Evolutionary conservation across 1,284 basidiomycete species (phyloP).

Genomic region (Malassezia japonica): DNA sequence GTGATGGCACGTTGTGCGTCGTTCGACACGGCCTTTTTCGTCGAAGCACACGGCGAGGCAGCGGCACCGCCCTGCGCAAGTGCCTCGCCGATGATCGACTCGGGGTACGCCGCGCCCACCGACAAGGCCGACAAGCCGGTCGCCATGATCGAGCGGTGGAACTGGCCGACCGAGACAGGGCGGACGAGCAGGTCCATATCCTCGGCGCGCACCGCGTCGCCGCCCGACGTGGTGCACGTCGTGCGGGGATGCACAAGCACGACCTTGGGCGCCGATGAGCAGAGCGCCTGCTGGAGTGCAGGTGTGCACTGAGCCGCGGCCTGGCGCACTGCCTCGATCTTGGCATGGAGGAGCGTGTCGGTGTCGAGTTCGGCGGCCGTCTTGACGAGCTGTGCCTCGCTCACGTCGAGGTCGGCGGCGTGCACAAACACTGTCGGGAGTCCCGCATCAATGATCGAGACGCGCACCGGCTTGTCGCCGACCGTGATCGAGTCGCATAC

Average conservation of each 20-base stretch:
- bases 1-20: conserved; percentile 19
- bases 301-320: conserved; percentile 21
- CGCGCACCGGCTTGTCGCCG: conserved; percentile 15
- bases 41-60: too few species aligned
- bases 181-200: conserved; percentile 35
- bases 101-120: conserved; percentile 18
- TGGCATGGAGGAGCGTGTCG: conserved; percentile 20
- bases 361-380: conserved; percentile 28
- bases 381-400: conserved; percentile 7
- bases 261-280: conserved; percentile 40
- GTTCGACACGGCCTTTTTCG: too few species aligned
- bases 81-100: conserved; percentile 23
- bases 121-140: conserved; percentile 41
- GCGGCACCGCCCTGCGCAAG: conserved; percentile 1
- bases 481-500: conserved; percentile 22
- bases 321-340: conserved; percentile 28
- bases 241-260: conserved; percentile 34
- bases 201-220: conserved; percentile 6
- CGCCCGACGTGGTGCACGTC: conserved; percentile 30
- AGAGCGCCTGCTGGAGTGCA: conserved; percentile 16
- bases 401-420: conserved; percentile 17
- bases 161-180: conserved; percentile 33
- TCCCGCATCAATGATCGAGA: conserved; percentile 38
- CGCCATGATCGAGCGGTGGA: conserved; percentile 40
- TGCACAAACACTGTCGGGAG: conserved; percentile 39